Conservation (phyloP, 2,329 filamentous ascomycete species). For the Huntiella savannae region DNA sequence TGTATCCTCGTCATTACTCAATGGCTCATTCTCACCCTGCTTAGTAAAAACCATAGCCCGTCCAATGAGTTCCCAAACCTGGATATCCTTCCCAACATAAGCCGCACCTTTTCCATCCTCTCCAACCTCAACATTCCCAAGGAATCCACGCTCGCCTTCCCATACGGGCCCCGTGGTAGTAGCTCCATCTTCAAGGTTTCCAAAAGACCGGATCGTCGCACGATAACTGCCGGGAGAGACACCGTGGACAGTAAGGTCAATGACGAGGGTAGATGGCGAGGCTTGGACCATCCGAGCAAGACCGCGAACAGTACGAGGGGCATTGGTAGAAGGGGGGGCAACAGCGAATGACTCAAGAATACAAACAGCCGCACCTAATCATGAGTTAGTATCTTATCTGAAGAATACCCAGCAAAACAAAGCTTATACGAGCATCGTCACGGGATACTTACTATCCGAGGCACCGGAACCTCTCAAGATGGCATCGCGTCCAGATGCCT, state of each 20-base stretch:
- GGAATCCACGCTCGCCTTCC: slow-evolving; percentile 28
- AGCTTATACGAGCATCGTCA: background rate
- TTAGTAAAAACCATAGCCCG: slow-evolving; percentile 72
- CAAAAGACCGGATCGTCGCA: slow-evolving; percentile 68
- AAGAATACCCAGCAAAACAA: background rate
- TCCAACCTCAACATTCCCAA: slow-evolving; percentile 61
- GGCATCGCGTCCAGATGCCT: slow-evolving; percentile 78
- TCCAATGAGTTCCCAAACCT: slow-evolving; percentile 93
- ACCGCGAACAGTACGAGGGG: slow-evolving; percentile 50
- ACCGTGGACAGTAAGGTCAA: slow-evolving; percentile 75
- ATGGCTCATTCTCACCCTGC: slow-evolving; percentile 29
- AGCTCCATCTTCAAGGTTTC: slow-evolving; percentile 73
- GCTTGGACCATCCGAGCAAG: slow-evolving; percentile 90
- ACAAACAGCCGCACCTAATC: slow-evolving; percentile 62
- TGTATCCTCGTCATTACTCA: slow-evolving; percentile 64
- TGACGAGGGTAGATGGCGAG: slow-evolving; percentile 53
- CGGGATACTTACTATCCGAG: slow-evolving; percentile 47
- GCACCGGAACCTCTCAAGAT: slow-evolving; percentile 78
- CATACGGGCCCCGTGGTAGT: slow-evolving; percentile 69
- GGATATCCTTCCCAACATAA: slow-evolving; percentile 64
- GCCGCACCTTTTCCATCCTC: slow-evolving; percentile 56
- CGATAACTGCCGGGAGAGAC: slow-evolving; percentile 64
- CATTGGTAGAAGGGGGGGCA: slow-evolving; percentile 26
- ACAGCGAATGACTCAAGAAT: slow-evolving; percentile 73
- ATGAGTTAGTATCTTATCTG: background rate